phyloP scores from a whole-genome alignment of 2,329 filamentous ascomycete species.

The Fusarium oligoseptatum region DNA sequence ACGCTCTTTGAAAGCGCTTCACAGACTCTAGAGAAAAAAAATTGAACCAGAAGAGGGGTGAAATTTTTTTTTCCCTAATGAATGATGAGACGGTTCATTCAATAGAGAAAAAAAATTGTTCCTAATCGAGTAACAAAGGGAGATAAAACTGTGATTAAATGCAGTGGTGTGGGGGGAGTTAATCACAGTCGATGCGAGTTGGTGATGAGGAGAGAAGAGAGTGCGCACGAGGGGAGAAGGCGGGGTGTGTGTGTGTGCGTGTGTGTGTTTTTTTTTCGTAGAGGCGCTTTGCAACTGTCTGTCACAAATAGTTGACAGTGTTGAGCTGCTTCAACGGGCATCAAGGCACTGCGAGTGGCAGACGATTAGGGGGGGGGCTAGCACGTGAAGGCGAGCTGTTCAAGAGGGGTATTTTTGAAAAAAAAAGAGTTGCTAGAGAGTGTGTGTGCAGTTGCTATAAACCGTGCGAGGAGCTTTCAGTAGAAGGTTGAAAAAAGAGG shows the following conservation, averaged over 20 bases:
- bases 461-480: not conserved
- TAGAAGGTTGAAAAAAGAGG: constrained; percentile 1
- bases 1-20: not conserved
- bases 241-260: not conserved
- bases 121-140: not conserved
- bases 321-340: not conserved
- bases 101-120: not conserved
- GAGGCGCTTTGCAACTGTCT: not conserved
- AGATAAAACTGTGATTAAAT: not conserved
- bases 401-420: not conserved
- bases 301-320: not conserved
- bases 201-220: not conserved
- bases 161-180: not conserved
- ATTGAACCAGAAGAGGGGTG: not conserved
- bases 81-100: not conserved
- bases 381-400: not conserved
- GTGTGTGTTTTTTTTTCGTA: not conserved
- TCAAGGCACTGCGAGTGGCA: not conserved
- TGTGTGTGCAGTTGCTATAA: not conserved
- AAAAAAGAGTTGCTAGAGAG: not conserved
- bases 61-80: no score
- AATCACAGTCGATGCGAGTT: not conserved
- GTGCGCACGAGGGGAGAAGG: not conserved
- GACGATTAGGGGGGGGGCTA: constrained; percentile 8
- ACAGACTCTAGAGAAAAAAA: not conserved